Evolutionary conservation across 768 basidiomycete species (phyloP).

Genomic region (Arthromyces matolae): DNA sequence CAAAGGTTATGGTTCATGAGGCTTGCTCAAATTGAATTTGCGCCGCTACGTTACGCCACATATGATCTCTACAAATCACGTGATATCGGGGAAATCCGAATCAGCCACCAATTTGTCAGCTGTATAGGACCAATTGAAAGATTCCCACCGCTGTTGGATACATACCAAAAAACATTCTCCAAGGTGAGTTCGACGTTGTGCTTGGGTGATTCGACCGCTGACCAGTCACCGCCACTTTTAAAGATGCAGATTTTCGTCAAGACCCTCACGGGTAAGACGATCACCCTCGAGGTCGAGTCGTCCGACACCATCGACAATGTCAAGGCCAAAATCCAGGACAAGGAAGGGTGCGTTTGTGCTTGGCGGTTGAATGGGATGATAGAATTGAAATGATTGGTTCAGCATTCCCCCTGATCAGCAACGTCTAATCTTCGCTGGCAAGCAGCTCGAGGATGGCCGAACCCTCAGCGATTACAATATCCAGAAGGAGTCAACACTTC

Average conservation of each 20-base stretch:
- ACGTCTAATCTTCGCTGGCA: conserved; percentile 94
- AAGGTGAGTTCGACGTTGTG: conserved; percentile 30
- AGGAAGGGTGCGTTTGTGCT: conserved; percentile 43
- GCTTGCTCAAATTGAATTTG: too few species aligned
- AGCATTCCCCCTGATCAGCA: conserved; percentile 95
- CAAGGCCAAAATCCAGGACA: conserved; percentile 68
- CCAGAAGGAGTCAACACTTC: conserved; percentile 97
- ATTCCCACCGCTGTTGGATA: conserved; percentile 17
- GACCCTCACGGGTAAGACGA: conserved; percentile 95
- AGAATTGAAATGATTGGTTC: too few species aligned
- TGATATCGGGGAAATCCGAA: not conserved
- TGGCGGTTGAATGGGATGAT: too few species aligned
- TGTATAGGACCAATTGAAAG: conserved; percentile 15
- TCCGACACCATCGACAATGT: conserved; percentile 97
- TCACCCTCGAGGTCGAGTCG: conserved; percentile 98
- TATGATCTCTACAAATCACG: not conserved
- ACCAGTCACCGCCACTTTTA: conserved; percentile 10
- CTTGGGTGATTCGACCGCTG: conserved; percentile 11
- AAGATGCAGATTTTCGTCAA: conserved; percentile 59
- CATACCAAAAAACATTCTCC: conserved; percentile 10
- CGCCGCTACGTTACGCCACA: not conserved
- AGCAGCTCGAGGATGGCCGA: conserved; percentile 97
- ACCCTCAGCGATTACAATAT: conserved; percentile 97
- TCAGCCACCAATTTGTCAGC: conserved; percentile 34
- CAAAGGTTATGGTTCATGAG: too few species aligned